A percentile compares a stretch with the other conserved stretches of the same genome.
These are phyloP conservation scores for Acidiella bohemica DNA, from an alignment of 495 filamentous ascomycete genomes.

Conservation along the genomic window DNA sequence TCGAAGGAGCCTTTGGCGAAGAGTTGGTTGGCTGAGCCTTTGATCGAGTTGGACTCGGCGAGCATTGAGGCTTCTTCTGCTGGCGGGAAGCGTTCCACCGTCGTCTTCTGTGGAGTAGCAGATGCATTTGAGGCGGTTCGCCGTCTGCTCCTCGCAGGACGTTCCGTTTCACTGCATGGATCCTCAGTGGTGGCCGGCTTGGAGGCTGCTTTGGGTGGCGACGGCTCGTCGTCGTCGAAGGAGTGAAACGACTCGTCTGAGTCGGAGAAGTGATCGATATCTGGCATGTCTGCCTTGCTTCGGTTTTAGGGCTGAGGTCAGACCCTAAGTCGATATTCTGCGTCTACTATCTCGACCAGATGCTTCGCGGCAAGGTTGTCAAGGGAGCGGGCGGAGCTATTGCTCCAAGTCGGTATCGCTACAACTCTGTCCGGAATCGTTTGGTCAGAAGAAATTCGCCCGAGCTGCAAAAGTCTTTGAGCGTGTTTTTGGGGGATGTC, in stretches of 20 bases:
- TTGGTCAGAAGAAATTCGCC: no score
- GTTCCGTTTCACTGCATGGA: no score
- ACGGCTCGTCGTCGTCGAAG: constrained; percentile 11
- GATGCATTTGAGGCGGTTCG: neutral
- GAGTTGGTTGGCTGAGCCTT: constrained; percentile 62
- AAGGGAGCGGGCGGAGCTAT: no score
- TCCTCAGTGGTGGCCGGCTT: neutral
- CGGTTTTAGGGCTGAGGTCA: neutral
- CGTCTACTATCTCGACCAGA: no score
- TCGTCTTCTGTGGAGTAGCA: neutral
- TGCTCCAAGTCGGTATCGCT: no score
- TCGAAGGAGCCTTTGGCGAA: constrained; percentile 62
- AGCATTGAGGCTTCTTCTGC: constrained; percentile 65
- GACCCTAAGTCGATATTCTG: no score
- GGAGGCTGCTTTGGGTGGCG: neutral
- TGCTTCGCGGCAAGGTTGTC: no score
- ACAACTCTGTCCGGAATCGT: no score
- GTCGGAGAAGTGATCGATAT: constrained; percentile 15
- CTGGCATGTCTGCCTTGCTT: constrained; percentile 1
- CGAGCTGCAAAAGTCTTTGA: no score
- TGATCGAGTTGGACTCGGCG: constrained; percentile 57
- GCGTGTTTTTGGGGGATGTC: no score
- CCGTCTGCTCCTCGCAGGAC: no score
- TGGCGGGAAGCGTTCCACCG: constrained; percentile 42
- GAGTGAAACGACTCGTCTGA: constrained; percentile 19